phyloP scores from a whole-genome alignment of 164 flowering plant species.

The Vitis rupestris region DNA sequence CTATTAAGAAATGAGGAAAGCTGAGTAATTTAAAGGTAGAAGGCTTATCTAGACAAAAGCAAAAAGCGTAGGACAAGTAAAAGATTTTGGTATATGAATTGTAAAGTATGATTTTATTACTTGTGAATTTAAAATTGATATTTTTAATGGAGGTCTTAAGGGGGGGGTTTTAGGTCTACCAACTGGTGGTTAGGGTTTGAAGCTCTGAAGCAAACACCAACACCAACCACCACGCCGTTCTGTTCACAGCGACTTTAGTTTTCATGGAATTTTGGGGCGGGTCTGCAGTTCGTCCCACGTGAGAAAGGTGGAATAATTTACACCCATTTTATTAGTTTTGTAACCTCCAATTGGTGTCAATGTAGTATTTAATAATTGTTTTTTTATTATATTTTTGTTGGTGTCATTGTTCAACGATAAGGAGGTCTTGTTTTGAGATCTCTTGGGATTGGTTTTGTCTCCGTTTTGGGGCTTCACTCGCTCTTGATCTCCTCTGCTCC shows the following conservation, averaged over 20 bases:
- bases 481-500: neutral
- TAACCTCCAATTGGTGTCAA: neutral
- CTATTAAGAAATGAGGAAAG: too few species aligned
- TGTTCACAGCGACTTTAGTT: neutral
- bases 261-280: neutral
- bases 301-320: slow-evolving; percentile 19
- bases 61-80: neutral
- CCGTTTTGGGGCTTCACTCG: slow-evolving; percentile 5
- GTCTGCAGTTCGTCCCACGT: slow-evolving; percentile 16
- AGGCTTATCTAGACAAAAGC: neutral
- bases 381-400: slow-evolving; percentile 10
- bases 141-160: slow-evolving; percentile 29
- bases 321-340: neutral
- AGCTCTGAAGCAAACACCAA: slow-evolving; percentile 26
- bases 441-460: slow-evolving; percentile 32
- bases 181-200: slow-evolving; percentile 52
- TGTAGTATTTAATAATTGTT: neutral
- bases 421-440: slow-evolving; percentile 21
- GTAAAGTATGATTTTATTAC: too few species aligned
- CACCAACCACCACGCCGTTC: neutral
- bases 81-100: neutral
- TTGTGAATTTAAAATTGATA: slow-evolving; percentile 5
- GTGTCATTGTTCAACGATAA: slow-evolving; percentile 31
- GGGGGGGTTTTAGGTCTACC: slow-evolving; percentile 40
- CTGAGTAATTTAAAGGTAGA: neutral